Conservation (phyloP, 2,329 filamentous ascomycete genomes). For the Calcarisporium arbuscula region DNA sequence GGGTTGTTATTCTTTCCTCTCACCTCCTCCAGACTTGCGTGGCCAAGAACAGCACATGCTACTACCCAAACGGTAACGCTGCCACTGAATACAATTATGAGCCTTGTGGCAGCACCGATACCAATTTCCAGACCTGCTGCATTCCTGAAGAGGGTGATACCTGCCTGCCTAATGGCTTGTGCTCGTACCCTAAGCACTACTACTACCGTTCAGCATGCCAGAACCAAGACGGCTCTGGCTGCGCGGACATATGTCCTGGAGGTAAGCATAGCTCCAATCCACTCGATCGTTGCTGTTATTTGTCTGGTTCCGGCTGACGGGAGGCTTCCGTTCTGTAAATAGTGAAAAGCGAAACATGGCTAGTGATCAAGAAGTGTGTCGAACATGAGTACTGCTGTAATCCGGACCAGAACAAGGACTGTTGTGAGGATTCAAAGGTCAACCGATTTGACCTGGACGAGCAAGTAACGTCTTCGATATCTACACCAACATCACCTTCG, state of each 20-base stretch:
- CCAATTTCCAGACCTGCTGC: slow-evolving; percentile 3
- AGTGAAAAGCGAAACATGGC: slow-evolving; percentile 1
- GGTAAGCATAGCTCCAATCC: no score
- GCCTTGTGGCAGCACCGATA: slow-evolving; percentile 2
- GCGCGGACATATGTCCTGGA: slow-evolving; percentile 1
- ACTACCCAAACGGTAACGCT: slow-evolving; percentile 1
- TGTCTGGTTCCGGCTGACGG: no score
- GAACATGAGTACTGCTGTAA: slow-evolving; percentile 7
- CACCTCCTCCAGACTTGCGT: no score
- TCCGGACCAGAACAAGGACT: slow-evolving; percentile 4
- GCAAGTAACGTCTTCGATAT: not conserved
- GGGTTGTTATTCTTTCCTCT: no score
- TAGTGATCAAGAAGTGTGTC: slow-evolving; percentile 4
- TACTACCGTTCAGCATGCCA: slow-evolving; percentile 2
- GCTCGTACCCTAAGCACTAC: not conserved
- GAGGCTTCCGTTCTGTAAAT: no score
- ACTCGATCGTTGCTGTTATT: no score
- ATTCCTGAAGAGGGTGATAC: not conserved
- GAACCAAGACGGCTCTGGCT: slow-evolving; percentile 5
- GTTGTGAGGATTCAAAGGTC: slow-evolving; percentile 1
- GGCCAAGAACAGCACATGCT: no score
- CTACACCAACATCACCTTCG: not conserved
- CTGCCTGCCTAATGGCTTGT: slow-evolving; percentile 1
- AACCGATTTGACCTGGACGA: not conserved
- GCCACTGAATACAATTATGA: not conserved